phyloP scores from a whole-genome alignment of 1,139 yeast species.

The Zygosaccharomyces sapae region DNA sequence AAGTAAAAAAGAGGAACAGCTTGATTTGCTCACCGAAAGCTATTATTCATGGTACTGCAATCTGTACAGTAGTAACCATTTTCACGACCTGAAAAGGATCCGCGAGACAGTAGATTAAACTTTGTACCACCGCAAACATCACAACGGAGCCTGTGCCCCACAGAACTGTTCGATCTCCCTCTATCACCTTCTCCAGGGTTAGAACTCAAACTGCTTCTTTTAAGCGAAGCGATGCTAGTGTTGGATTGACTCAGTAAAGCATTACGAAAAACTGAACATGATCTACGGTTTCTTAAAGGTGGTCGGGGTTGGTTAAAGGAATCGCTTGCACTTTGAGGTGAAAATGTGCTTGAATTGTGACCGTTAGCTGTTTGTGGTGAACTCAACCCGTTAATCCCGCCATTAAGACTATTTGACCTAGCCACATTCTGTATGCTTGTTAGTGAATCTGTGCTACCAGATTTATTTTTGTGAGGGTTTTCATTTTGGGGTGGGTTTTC shows the following conservation, averaged over 20 bases:
- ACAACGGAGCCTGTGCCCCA: slow-evolving; percentile 29
- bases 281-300: slow-evolving; percentile 11
- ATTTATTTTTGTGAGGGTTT: slow-evolving; percentile 1
- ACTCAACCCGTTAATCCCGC: not conserved
- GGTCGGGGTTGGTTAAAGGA: slow-evolving; percentile 2
- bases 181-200: slow-evolving; percentile 8
- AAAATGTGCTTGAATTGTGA: not conserved
- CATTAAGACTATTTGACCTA: slow-evolving; percentile 9
- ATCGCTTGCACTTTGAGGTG: not conserved
- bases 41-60: slow-evolving; percentile 26
- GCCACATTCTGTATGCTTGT: not conserved
- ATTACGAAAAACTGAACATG: slow-evolving; percentile 22
- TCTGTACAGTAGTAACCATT: slow-evolving; percentile 23
- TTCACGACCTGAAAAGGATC: slow-evolving; percentile 13
- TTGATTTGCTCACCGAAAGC: slow-evolving; percentile 16
- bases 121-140: slow-evolving; percentile 39
- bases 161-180: slow-evolving; percentile 14
- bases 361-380: slow-evolving; percentile 9
- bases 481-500: slow-evolving; percentile 11
- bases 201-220: slow-evolving; percentile 12
- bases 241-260: slow-evolving; percentile 16
- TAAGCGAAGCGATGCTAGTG: slow-evolving; percentile 13
- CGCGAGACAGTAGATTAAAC: slow-evolving; percentile 25
- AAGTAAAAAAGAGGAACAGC: not conserved
- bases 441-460: slow-evolving; percentile 16